Conservation (phyloP, 2,329 filamentous ascomycete species). For the Trichoderma afroharzianum region DNA sequence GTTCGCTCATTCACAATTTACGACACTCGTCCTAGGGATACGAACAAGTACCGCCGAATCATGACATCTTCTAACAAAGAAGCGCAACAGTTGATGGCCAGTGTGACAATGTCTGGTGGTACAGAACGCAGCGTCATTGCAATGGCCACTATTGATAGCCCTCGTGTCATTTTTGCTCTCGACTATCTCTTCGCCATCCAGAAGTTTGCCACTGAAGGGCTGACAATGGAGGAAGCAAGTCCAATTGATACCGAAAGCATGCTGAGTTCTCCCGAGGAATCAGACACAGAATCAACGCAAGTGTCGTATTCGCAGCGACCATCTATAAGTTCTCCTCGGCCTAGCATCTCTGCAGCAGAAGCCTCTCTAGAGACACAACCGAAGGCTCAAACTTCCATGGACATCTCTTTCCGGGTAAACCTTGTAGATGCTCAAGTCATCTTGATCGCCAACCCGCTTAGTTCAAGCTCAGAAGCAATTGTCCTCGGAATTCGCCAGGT, state of each 20-base stretch:
- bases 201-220: constrained; percentile 70
- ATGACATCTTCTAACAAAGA: constrained; percentile 96
- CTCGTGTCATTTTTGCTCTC: constrained; percentile 87
- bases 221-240: constrained; percentile 56
- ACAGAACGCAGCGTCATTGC: constrained; percentile 78
- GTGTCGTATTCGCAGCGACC: constrained; percentile 33
- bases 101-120: constrained; percentile 85
- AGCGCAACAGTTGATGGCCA: constrained; percentile 98
- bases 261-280: constrained; percentile 55
- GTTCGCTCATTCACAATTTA: constrained; percentile 93
- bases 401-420: constrained; percentile 83
- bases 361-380: constrained; percentile 11
- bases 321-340: constrained; percentile 28
- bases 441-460: constrained; percentile 89
- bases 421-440: constrained; percentile 96
- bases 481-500: constrained; percentile 93
- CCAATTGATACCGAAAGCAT: constrained; percentile 51
- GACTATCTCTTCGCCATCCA: constrained; percentile 93
- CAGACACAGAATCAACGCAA: constrained; percentile 57
- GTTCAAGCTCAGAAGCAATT: constrained; percentile 88
- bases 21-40: constrained; percentile 83
- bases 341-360: constrained; percentile 22
- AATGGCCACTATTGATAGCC: constrained; percentile 91
- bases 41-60: constrained; percentile 95
- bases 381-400: constrained; percentile 50